phyloP scores from a whole-genome alignment of 805 yeast genomes.

The Wickerhamiella galacta region DNA sequence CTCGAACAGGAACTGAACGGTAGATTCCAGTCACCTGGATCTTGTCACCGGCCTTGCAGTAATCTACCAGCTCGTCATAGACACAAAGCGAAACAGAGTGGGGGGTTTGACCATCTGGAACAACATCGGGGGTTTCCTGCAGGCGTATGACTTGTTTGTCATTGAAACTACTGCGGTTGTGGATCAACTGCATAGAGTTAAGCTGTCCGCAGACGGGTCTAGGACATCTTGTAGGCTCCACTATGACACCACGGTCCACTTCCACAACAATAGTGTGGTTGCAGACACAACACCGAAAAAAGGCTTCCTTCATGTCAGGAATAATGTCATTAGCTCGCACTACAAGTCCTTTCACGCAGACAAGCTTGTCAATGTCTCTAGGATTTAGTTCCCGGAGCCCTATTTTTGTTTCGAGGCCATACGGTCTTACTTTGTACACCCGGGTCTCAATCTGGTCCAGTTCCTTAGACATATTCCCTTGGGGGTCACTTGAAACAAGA shows the following conservation, averaged over 20 bases:
- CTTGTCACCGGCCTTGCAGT: slow-evolving; percentile 92
- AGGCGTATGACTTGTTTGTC: slow-evolving; percentile 88
- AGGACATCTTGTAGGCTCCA: slow-evolving; percentile 90
- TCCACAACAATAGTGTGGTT: slow-evolving; percentile 84
- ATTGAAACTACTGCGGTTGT: slow-evolving; percentile 82
- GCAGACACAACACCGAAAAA: slow-evolving; percentile 88
- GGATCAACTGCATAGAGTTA: slow-evolving; percentile 79
- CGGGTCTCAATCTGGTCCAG: slow-evolving; percentile 62
- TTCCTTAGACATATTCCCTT: slow-evolving; percentile 17
- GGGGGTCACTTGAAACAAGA: slow-evolving; percentile 21
- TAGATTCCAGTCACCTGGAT: slow-evolving; percentile 91
- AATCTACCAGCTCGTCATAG: slow-evolving; percentile 89
- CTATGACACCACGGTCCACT: slow-evolving; percentile 84
- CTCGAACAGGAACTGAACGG: slow-evolving; percentile 80
- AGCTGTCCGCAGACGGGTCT: slow-evolving; percentile 65
- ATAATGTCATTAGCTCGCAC: slow-evolving; percentile 77
- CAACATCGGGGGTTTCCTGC: slow-evolving; percentile 91
- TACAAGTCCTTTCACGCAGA: slow-evolving; percentile 78
- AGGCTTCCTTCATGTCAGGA: slow-evolving; percentile 96
- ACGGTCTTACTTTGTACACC: slow-evolving; percentile 80
- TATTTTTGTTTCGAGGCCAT: slow-evolving; percentile 45
- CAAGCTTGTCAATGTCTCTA: slow-evolving; percentile 83
- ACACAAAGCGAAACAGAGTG: slow-evolving; percentile 88
- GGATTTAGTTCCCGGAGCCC: slow-evolving; percentile 94
- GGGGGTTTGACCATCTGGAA: slow-evolving; percentile 98